Conservation (phyloP, 2,329 filamentous ascomycete species). For the Trichoderma sp. region DNA sequence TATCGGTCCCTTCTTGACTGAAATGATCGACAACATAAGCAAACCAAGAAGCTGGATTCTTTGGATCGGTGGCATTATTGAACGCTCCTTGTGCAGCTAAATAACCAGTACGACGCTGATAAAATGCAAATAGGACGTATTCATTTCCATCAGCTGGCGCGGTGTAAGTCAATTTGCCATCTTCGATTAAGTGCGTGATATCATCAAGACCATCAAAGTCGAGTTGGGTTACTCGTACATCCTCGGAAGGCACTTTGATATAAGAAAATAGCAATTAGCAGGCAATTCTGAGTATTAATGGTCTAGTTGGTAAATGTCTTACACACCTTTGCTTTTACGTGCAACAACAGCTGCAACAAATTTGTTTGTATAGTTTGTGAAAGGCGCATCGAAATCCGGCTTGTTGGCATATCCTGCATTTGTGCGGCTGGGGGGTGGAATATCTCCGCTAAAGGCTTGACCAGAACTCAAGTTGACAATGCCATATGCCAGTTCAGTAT, state of each 20-base stretch:
- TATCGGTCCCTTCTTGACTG: background rate
- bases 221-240: background rate
- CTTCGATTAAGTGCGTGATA: background rate
- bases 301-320: background rate
- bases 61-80: background rate
- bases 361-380: background rate
- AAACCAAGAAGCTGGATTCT: conserved; percentile 9
- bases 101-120: conserved; percentile 5
- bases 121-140: background rate
- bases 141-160: background rate
- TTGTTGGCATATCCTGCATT: conserved; percentile 9
- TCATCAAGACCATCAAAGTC: background rate
- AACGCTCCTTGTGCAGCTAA: conserved; percentile 6
- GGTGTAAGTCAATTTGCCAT: background rate
- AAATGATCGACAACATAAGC: conserved; percentile 3
- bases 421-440: background rate
- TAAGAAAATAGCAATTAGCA: background rate
- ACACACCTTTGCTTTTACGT: conserved; percentile 1
- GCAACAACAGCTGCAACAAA: conserved; percentile 7
- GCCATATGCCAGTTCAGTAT: background rate
- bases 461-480: background rate
- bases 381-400: conserved; percentile 1
- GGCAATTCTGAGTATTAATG: background rate
- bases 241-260: background rate
- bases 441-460: background rate